These are phyloP conservation scores for Exophiala spinifera DNA, from an alignment of 2,329 filamentous ascomycete species.

Conservation along the genomic window DNA sequence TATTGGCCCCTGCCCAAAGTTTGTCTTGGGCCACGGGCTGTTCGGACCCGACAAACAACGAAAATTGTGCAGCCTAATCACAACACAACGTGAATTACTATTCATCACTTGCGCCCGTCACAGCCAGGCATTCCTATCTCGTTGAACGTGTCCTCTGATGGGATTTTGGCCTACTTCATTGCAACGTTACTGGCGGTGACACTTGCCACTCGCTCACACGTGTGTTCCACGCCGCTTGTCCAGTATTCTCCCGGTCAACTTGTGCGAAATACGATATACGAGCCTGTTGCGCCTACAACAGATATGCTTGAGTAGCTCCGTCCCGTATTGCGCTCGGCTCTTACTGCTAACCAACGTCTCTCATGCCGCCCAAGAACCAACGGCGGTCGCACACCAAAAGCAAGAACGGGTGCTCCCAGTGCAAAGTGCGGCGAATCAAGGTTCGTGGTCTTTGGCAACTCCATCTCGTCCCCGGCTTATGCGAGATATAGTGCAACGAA, in stretches of 20 bases:
- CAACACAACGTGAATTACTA: no score
- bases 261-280: no score
- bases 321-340: neutral
- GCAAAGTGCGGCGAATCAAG: conserved; percentile 41
- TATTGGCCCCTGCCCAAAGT: no score
- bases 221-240: no score
- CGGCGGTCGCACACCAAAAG: conserved; percentile 38
- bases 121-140: neutral
- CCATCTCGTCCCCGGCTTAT: conserved; percentile 9
- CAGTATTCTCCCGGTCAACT: no score
- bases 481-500: conserved; percentile 37
- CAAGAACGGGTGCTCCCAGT: conserved; percentile 40
- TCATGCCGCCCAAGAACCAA: conserved; percentile 30
- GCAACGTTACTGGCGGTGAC: no score
- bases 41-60: neutral
- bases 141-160: no score
- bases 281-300: no score
- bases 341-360: conserved; percentile 1
- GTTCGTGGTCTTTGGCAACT: conserved; percentile 22
- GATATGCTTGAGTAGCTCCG: no score
- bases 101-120: neutral
- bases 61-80: neutral
- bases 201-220: no score
- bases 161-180: neutral
- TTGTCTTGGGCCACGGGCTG: no score